phyloP scores from a whole-genome alignment of 1,139 yeast genomes.

The Diutina mesorugosa region DNA sequence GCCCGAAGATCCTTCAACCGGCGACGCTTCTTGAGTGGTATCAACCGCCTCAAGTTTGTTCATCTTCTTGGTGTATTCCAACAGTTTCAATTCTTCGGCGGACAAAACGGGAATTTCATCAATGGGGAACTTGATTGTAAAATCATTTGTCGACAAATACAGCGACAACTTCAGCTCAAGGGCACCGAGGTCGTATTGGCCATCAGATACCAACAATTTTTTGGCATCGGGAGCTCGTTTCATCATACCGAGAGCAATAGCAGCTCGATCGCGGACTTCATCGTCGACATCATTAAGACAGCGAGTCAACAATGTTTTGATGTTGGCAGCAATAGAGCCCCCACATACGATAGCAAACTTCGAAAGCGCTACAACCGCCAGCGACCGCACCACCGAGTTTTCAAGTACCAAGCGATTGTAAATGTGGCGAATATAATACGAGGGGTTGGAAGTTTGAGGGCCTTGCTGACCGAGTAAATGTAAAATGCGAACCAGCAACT shows the following conservation, averaged over 20 bases:
- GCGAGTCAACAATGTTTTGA: conserved; percentile 65
- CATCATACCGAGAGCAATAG: conserved; percentile 65
- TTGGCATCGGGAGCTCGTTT: conserved; percentile 27
- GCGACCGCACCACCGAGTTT: conserved; percentile 87
- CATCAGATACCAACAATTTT: conserved; percentile 51
- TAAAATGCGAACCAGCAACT: conserved; percentile 79
- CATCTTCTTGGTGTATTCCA: conserved; percentile 45
- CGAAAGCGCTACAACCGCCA: conserved; percentile 87
- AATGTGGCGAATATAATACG: conserved; percentile 87
- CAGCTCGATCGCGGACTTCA: conserved; percentile 97
- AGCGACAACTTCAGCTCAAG: conserved; percentile 67
- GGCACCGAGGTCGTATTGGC: conserved; percentile 59
- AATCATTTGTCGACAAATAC: conserved; percentile 47
- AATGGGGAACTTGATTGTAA: conserved; percentile 58
- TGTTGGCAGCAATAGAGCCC: conserved; percentile 51
- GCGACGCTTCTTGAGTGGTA: conserved; percentile 11
- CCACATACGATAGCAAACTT: conserved; percentile 81
- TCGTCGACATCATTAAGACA: conserved; percentile 86
- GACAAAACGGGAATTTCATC: conserved; percentile 48
- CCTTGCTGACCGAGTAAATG: conserved; percentile 93
- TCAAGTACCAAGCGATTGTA: conserved; percentile 94
- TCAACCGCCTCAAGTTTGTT: conserved; percentile 31
- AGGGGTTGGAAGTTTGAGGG: conserved; percentile 76
- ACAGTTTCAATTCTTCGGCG: conserved; percentile 51
- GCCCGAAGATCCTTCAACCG: neutral